These are phyloP conservation scores for Acanthamoeba royreba DNA, from an alignment of 208 protist genomes.

Conservation along the genomic window DNA sequence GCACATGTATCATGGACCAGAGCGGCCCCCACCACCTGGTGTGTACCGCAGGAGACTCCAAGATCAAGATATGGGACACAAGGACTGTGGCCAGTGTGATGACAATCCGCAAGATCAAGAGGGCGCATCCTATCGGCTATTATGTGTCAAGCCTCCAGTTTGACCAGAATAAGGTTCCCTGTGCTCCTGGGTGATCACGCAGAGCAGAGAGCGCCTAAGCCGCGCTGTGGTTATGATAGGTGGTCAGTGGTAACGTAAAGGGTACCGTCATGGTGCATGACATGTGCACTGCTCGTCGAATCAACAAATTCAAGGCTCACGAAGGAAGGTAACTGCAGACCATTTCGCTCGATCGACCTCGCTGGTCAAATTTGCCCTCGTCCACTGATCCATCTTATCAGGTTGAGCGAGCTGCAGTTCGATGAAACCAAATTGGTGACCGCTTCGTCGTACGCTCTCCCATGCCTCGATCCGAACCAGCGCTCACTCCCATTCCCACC, in stretches of 20 bases:
- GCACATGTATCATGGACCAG: not conserved
- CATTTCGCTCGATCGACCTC: not conserved
- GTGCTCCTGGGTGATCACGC: not conserved
- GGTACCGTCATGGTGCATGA: not conserved
- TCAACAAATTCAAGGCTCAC: constrained; percentile 16
- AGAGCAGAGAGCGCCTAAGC: not conserved
- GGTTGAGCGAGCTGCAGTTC: not conserved
- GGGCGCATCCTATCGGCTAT: not conserved
- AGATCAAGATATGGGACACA: constrained; percentile 30
- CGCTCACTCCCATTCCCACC: not conserved
- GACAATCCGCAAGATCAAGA: not conserved
- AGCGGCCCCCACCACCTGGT: not conserved
- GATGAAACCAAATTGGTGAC: not conserved
- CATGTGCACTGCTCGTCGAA: not conserved
- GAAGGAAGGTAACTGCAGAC: not conserved
- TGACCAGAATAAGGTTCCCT: constrained; percentile 27
- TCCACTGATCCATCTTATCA: not conserved
- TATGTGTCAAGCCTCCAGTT: not conserved
- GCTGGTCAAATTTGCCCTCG: not conserved
- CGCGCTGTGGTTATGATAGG: not conserved
- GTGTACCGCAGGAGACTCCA: constrained; percentile 18
- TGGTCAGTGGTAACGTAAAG: not conserved
- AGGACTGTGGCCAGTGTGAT: not conserved
- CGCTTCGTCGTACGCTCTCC: not conserved
- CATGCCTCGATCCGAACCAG: not conserved